Conservation (phyloP, 495 filamentous ascomycete genomes). For the Talaromyces wortmannii region DNA sequence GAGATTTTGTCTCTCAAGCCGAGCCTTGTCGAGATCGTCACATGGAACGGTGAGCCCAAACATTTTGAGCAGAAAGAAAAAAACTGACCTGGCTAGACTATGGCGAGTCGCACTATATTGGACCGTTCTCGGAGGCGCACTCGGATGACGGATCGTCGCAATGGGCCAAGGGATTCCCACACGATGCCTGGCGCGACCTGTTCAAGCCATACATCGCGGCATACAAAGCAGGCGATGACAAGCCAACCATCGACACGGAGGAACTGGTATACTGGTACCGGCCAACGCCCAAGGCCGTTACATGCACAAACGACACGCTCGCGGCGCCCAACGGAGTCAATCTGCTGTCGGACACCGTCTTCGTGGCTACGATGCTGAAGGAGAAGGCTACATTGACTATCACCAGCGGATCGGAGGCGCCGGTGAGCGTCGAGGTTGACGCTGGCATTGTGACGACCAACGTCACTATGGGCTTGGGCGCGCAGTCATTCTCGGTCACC, state of each 20-base stretch:
- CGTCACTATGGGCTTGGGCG: conserved; percentile 44
- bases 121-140: conserved; percentile 38
- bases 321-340: conserved; percentile 44
- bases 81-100: conserved; percentile 26
- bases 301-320: conserved; percentile 41
- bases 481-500: conserved; percentile 40
- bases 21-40: conserved; percentile 50
- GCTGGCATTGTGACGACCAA: conserved; percentile 29
- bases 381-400: conserved; percentile 35
- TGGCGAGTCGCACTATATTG: conserved; percentile 50
- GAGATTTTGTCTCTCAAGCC: conserved; percentile 41
- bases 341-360: conserved; percentile 41
- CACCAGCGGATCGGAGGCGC: conserved; percentile 39
- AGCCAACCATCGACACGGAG: conserved; percentile 29
- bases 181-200: conserved; percentile 30
- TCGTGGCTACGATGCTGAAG: conserved; percentile 47
- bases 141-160: conserved; percentile 50
- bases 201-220: conserved; percentile 48
- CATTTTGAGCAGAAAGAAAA: not conserved
- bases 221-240: conserved; percentile 43
- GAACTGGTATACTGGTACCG: conserved; percentile 37
- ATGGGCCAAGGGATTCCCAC: conserved; percentile 51
- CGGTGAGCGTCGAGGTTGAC: conserved; percentile 24
- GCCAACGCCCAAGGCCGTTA: conserved; percentile 30
- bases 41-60: conserved; percentile 43